Evolutionary conservation across 78 protist species (phyloP), one percentile per base, ranked within the genome.

Genomic region (Isochrysis galbana): DNA sequence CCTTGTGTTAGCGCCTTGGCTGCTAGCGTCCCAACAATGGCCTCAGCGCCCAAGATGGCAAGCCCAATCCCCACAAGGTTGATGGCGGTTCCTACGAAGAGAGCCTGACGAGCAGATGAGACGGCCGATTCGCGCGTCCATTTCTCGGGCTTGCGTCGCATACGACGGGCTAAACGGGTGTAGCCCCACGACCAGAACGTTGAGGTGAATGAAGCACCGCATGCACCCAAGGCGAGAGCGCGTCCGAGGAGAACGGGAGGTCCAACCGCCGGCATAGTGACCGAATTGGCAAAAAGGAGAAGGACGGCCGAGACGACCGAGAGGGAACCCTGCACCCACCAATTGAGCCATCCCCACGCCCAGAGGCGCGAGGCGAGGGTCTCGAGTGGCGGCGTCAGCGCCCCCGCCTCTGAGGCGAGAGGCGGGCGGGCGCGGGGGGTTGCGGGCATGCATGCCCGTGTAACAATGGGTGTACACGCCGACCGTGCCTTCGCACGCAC

Each of bases 1-100:
- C 86, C 86, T 17, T 41, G 46, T n/a, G 86, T 77, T 19, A 77
- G 86, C 47, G 86, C 46, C 86, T 77, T 77, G 48, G 47, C 46
- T 19, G 86, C 86, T 7, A 77, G 86, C 47, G 3, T 39, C 36
- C 86, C 86, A 21, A 77, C 45, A n/a, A 41, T 77, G n/a, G 45
- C 42, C 86, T 77, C 86, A 14, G 86, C 86, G 26, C 42, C 45
- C 29, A 77, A 5, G n/a, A 77, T 5, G 10, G 47, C 1, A 11
- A 77, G 2, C 25, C 29, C 86, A 29, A 77, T 77, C 39, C 86
- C 86, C 34, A 77, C 44, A 17, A 77, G 29, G 46, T 77, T 77
- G 86, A 77, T 5, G 48, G 34, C 1, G 86, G 22, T 36, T 44
- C 86, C 86, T 11, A 77, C 23, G 26, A 0, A 0, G 19, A 41